A percentile compares a stretch with the other conserved stretches of the same genome.
Conservation (phyloP, 768 basidiomycete genomes). For the Suillus discolor region DNA sequence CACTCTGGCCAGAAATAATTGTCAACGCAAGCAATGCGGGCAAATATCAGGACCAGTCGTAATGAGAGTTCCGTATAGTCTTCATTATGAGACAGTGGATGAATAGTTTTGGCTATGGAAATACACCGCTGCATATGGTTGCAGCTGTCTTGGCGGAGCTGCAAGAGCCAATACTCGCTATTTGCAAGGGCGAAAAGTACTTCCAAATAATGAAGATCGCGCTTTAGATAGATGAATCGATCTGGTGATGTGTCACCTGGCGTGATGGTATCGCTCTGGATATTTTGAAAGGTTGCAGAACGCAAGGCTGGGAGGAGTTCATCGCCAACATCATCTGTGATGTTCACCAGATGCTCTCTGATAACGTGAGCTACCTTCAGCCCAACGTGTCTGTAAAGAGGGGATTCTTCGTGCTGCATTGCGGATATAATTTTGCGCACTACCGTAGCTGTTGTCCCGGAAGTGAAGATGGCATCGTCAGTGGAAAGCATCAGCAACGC, state of each 20-base stretch:
- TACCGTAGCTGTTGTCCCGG: no score
- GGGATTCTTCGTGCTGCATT: not conserved
- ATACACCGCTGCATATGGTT: not conserved
- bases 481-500: not conserved
- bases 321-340: no score
- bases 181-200: no score
- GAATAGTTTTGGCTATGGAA: not conserved
- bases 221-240: no score
- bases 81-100: not conserved
- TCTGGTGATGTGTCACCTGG: no score
- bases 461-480: not conserved
- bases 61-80: not conserved
- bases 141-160: not conserved
- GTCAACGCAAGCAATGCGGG: conserved; percentile 5
- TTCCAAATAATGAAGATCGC: no score
- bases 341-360: no score
- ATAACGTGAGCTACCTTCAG: no score
- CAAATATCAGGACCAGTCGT: not conserved
- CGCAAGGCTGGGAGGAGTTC: no score
- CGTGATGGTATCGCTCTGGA: no score
- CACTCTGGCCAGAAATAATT: conserved; percentile 10
- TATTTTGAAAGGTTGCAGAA: no score
- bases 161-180: not conserved
- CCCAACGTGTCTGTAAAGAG: not conserved
- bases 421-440: no score